phyloP scores from a whole-genome alignment of 2,329 filamentous ascomycete genomes.

The Stagonosporopsis cucurbitacearum region DNA sequence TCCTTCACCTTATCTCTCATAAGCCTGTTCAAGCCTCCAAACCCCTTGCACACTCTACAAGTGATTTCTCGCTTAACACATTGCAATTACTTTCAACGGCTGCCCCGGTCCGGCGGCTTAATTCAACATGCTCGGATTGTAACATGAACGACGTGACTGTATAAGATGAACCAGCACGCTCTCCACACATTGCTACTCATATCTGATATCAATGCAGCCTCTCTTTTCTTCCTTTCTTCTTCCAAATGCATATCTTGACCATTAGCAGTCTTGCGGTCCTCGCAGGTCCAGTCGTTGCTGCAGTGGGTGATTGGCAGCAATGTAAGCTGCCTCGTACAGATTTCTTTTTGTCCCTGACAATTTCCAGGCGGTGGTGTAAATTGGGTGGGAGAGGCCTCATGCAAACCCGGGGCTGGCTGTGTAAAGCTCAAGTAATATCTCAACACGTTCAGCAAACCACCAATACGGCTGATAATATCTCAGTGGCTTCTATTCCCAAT shows the following conservation, averaged over 20 bases:
- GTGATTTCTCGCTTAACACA: constrained; percentile 11
- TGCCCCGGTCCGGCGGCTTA: constrained; percentile 14
- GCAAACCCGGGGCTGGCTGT: constrained; percentile 36
- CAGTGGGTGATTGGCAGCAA: constrained; percentile 43
- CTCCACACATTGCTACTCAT: background rate
- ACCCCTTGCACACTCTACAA: background rate
- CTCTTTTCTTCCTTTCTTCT: background rate
- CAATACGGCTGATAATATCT: background rate
- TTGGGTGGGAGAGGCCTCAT: constrained; percentile 37
- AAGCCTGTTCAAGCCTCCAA: constrained; percentile 1
- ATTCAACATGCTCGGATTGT: background rate
- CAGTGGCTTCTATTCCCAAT: constrained; percentile 51
- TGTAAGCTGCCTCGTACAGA: constrained; percentile 26
- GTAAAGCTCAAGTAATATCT: constrained; percentile 39
- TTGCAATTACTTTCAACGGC: constrained; percentile 18
- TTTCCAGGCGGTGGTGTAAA: constrained; percentile 38
- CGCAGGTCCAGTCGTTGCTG: constrained; percentile 31
- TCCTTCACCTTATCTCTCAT: background rate
- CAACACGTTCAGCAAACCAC: background rate
- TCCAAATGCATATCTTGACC: constrained; percentile 33
- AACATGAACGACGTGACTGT: background rate
- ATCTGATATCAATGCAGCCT: background rate
- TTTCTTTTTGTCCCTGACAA: background rate
- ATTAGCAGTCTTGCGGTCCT: constrained; percentile 32
- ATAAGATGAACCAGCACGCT: background rate